A percentile compares a stretch with the other conserved stretches of the same genome.
These are phyloP conservation scores for Pythium periplocum DNA, from an alignment of 352 stramenopile species.

Conservation along the genomic window DNA sequence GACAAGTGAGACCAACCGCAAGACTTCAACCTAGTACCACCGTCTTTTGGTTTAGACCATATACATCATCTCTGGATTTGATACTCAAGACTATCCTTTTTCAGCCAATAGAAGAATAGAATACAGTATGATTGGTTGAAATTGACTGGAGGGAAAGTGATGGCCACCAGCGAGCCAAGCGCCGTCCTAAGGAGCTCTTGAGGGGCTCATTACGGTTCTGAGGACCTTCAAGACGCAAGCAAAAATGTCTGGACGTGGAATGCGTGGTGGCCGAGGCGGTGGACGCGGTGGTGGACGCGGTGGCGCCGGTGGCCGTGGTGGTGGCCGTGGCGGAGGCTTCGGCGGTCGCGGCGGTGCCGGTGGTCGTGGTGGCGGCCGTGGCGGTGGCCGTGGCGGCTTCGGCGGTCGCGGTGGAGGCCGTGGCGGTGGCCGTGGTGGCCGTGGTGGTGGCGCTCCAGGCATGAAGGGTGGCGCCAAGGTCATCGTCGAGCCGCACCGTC, in stretches of 20 bases:
- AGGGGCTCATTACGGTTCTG: background rate
- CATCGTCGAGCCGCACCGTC: constrained; percentile 96
- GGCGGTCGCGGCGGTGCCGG: constrained; percentile 29
- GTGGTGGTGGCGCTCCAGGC: constrained; percentile 71
- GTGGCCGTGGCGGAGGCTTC: constrained; percentile 48
- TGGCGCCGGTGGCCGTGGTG: constrained; percentile 47
- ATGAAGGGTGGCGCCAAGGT: constrained; percentile 97
- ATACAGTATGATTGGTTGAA: constrained; percentile 14
- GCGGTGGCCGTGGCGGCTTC: constrained; percentile 33
- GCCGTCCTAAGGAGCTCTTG: too few species aligned
- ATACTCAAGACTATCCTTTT: background rate
- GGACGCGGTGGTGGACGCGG: constrained; percentile 34
- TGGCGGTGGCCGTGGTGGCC: constrained; percentile 49
- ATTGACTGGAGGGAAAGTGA: constrained; percentile 14
- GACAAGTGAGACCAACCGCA: constrained; percentile 2
- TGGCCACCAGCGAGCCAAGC: too few species aligned
- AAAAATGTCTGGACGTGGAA: constrained; percentile 52
- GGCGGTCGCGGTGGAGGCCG: constrained; percentile 36
- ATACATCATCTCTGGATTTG: constrained; percentile 11
- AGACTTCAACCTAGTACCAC: constrained; percentile 20
- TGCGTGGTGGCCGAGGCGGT: constrained; percentile 43
- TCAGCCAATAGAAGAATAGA: too few species aligned
- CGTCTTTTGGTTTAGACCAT: constrained; percentile 10
- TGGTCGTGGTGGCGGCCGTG: constrained; percentile 27
- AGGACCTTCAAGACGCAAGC: constrained; percentile 5